These are phyloP conservation scores for Torulaspora maleeae DNA, from an alignment of 805 yeast species.

Conservation along the genomic window DNA sequence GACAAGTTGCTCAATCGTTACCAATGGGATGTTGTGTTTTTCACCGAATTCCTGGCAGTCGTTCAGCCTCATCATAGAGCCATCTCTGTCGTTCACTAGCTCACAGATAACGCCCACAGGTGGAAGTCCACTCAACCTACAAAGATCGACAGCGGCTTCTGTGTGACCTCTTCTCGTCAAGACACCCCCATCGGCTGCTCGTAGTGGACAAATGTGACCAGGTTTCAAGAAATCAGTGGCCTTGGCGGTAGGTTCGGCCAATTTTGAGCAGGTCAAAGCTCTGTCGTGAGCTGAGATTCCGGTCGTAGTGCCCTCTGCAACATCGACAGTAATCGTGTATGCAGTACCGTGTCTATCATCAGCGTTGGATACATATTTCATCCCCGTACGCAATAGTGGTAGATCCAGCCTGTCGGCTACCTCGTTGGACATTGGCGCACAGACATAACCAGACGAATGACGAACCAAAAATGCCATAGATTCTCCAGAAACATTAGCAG, in stretches of 20 bases:
- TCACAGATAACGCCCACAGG: constrained; percentile 95
- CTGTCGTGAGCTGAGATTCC: constrained; percentile 96
- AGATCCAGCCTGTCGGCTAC: constrained; percentile 77
- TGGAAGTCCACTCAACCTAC: constrained; percentile 66
- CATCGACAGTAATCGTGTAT: constrained; percentile 89
- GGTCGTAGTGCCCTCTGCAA: constrained; percentile 84
- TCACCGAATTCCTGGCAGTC: constrained; percentile 74
- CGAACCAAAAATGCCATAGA: constrained; percentile 94
- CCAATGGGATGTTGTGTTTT: constrained; percentile 57
- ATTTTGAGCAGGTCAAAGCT: constrained; percentile 67
- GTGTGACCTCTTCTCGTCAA: constrained; percentile 88
- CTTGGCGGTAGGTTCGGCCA: constrained; percentile 52
- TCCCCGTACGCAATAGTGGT: constrained; percentile 56
- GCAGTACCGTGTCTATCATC: constrained; percentile 94
- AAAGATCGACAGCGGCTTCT: constrained; percentile 91
- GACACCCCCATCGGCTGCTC: constrained; percentile 85
- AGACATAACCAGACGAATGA: constrained; percentile 83
- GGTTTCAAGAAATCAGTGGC: constrained; percentile 78
- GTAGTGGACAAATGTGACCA: constrained; percentile 88
- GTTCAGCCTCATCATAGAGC: constrained; percentile 88
- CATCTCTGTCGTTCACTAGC: constrained; percentile 87
- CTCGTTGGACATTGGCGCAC: constrained; percentile 77
- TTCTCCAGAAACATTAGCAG: constrained; percentile 67
- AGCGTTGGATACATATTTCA: constrained; percentile 34
- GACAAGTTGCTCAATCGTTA: constrained; percentile 62